Evolutionary conservation across 2,329 filamentous ascomycete genomes (phyloP).

Genomic region (Claviceps maximensis): DNA sequence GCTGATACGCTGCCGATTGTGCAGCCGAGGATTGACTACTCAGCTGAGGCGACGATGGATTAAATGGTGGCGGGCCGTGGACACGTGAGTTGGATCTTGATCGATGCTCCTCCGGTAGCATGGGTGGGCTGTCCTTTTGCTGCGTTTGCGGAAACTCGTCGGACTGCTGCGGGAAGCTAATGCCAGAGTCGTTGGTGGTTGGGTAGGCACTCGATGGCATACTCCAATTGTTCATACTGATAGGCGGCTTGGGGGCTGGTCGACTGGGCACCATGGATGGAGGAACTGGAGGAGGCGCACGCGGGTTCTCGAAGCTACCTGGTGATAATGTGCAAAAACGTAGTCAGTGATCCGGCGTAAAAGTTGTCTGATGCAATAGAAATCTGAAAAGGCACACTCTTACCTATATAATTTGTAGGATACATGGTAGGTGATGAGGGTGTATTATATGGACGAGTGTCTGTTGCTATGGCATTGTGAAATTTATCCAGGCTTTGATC

Average conservation of each 20-base stretch:
- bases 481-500: constrained; percentile 94
- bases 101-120: constrained; percentile 54
- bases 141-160: constrained; percentile 39
- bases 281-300: constrained; percentile 83
- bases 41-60: constrained; percentile 28
- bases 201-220: constrained; percentile 37
- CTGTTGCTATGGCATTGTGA: constrained; percentile 61
- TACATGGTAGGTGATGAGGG: constrained; percentile 39
- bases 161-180: constrained; percentile 43
- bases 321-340: neutral
- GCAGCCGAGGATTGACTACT: constrained; percentile 14
- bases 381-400: constrained; percentile 48
- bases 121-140: constrained; percentile 41
- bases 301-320: constrained; percentile 94
- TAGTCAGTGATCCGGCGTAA: neutral
- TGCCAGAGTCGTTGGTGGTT: constrained; percentile 46
- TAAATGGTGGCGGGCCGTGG: constrained; percentile 39
- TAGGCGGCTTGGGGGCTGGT: constrained; percentile 78
- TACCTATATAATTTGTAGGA: constrained; percentile 41
- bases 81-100: constrained; percentile 55
- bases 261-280: constrained; percentile 57
- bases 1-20: constrained; percentile 41
- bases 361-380: neutral
- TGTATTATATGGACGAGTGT: constrained; percentile 31
- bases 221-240: constrained; percentile 42